Percentiles rank a stretch among this genome's conserved stretches.
Evolutionary conservation across 2,329 filamentous ascomycete genomes (phyloP).

Genomic region (Thelonectria discophora): DNA sequence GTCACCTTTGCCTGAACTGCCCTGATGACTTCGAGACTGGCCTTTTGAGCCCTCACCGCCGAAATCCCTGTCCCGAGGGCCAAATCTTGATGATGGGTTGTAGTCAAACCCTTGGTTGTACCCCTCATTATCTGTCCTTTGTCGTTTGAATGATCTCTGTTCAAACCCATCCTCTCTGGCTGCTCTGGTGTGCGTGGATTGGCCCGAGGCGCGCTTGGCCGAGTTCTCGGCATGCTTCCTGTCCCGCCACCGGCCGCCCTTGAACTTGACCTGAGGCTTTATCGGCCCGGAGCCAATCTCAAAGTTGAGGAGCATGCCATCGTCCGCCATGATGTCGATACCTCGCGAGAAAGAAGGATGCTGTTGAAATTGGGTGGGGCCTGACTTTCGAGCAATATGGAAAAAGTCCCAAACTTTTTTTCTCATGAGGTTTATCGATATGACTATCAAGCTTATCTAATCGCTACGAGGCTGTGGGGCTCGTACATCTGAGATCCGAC

Average conservation of each 20-base stretch:
- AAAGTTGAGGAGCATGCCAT: constrained; percentile 95
- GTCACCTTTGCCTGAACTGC: constrained; percentile 35
- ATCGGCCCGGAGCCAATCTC: constrained; percentile 75
- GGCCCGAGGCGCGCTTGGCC: constrained; percentile 41
- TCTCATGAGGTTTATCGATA: constrained; percentile 42
- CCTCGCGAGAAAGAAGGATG: constrained; percentile 1
- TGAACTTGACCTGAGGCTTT: constrained; percentile 72
- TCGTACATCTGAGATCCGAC: not conserved
- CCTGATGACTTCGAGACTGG: constrained; percentile 36
- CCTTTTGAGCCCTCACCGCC: constrained; percentile 30
- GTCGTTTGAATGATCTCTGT: constrained; percentile 56
- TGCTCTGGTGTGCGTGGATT: constrained; percentile 31
- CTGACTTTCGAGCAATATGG: constrained; percentile 21
- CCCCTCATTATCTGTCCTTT: constrained; percentile 45
- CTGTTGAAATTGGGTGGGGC: constrained; percentile 38
- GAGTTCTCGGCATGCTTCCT: constrained; percentile 71
- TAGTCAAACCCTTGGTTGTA: constrained; percentile 30
- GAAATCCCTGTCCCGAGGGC: constrained; percentile 25
- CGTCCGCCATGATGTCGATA: constrained; percentile 77
- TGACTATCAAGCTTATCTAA: constrained; percentile 25
- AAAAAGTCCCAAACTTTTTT: constrained; percentile 33
- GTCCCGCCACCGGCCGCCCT: constrained; percentile 93
- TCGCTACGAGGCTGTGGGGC: constrained; percentile 8
- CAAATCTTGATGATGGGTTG: constrained; percentile 20
- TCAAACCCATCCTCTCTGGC: constrained; percentile 38